Percentiles rank a stretch among this genome's conserved stretches.
These are phyloP conservation scores for Hamigera avellanea DNA, from an alignment of 495 filamentous ascomycete genomes.

Conservation along the genomic window DNA sequence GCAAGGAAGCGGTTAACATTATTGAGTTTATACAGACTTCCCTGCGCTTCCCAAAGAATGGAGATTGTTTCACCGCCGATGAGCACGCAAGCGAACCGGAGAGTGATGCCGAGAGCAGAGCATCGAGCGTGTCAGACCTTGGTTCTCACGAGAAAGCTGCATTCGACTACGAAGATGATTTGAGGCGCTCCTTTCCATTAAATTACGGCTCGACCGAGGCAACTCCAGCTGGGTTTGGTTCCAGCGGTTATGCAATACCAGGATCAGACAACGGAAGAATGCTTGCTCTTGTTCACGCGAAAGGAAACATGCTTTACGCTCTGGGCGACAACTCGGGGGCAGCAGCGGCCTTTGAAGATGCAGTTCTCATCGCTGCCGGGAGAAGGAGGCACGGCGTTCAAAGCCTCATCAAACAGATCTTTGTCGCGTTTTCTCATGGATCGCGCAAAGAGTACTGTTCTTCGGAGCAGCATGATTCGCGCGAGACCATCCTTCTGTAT, in stretches of 20 bases:
- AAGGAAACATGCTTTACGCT: constrained; percentile 96
- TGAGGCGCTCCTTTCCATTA: constrained; percentile 12
- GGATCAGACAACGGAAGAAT: constrained; percentile 89
- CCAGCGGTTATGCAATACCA: constrained; percentile 77
- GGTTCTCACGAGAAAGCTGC: constrained; percentile 42
- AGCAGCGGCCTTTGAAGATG: constrained; percentile 88
- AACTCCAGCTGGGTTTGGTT: constrained; percentile 50
- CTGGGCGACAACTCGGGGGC: constrained; percentile 75
- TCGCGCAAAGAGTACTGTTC: constrained; percentile 17
- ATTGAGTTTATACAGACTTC: constrained; percentile 82
- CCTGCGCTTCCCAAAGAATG: constrained; percentile 43
- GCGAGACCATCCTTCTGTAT: constrained; percentile 63
- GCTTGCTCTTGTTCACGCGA: constrained; percentile 84
- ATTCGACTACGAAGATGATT: constrained; percentile 48
- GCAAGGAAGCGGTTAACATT: constrained; percentile 74
- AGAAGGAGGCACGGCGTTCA: constrained; percentile 59
- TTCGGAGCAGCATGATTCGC: constrained; percentile 14
- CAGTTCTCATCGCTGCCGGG: constrained; percentile 79
- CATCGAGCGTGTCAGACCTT: constrained; percentile 35
- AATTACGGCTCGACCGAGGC: constrained; percentile 19
- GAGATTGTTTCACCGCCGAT: constrained; percentile 35
- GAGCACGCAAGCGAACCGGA: constrained; percentile 47
- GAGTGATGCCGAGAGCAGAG: constrained; percentile 39
- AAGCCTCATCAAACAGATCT: constrained; percentile 70
- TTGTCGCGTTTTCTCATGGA: constrained; percentile 51